Percentiles rank a stretch among this genome's conserved stretches.
phyloP scores from a whole-genome alignment of 1,284 basidiomycete species.

The Apiotrichum siamense region DNA sequence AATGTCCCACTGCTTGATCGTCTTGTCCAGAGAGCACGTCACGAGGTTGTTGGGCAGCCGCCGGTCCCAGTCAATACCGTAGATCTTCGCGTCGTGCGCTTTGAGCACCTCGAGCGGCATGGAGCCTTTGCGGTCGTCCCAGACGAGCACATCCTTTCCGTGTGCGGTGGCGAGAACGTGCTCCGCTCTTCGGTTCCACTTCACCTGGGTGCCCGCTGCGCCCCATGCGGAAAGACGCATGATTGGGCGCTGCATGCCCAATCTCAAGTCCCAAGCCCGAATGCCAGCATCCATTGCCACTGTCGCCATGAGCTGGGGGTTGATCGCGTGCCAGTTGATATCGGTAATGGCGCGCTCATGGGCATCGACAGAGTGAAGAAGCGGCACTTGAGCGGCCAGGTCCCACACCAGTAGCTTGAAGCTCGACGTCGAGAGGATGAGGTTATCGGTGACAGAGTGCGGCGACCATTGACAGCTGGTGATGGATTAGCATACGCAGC shows the following conservation, averaged over 20 bases:
- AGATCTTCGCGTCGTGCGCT: constrained; percentile 82
- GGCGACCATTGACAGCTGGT: constrained; percentile 83
- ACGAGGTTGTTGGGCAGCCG: constrained; percentile 66
- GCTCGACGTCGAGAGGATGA: constrained; percentile 90
- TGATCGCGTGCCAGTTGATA: constrained; percentile 87
- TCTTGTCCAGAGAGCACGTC: constrained; percentile 86
- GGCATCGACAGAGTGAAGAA: constrained; percentile 73
- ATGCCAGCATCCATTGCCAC: constrained; percentile 51
- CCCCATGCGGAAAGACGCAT: constrained; percentile 49
- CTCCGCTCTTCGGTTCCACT: constrained; percentile 83
- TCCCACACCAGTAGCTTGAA: constrained; percentile 98
- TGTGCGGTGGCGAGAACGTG: constrained; percentile 84
- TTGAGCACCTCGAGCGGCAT: constrained; percentile 68
- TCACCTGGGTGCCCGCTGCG: constrained; percentile 68
- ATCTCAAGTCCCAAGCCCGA: constrained; percentile 69
- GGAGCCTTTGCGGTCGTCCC: constrained; percentile 66
- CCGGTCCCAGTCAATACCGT: constrained; percentile 92
- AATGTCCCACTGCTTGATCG: constrained; percentile 77
- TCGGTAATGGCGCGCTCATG: constrained; percentile 92
- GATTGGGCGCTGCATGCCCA: constrained; percentile 34
- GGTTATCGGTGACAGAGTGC: constrained; percentile 72
- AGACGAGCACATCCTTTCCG: constrained; percentile 54
- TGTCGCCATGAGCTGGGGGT: constrained; percentile 59
- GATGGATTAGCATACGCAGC: not conserved
- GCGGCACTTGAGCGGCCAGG: constrained; percentile 57